Evolutionary conservation across 1,284 basidiomycete species (phyloP), one percentile per base, ranked within the genome.

Genomic region (Meira nashicola): DNA sequence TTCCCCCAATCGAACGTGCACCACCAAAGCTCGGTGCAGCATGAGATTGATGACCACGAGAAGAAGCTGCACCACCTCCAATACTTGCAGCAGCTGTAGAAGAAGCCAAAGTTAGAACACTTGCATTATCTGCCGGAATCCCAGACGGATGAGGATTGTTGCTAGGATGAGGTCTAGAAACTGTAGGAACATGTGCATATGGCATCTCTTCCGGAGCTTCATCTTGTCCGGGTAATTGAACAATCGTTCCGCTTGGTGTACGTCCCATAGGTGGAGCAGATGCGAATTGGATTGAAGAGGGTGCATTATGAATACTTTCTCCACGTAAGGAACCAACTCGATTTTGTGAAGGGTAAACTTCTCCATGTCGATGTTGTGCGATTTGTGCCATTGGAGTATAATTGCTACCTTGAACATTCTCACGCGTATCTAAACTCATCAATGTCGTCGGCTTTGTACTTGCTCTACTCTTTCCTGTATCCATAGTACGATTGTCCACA

Each of bases 391-490:
- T 87, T 21, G 65, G 58, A 6, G 59, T 58, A 12, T 23, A 7
- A 39, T 17, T 12, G 23, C n/a, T 14, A 33, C 15, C 25, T 19
- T 28, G 28, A 25, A 9, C 38, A 47, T 15, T 53, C 15, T 21
- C 33, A 39, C 39, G 44, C n/a, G 21, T 68, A 14, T 96, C 92
- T 62, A 94, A 85, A 67, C 89, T 92, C 46, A 95, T 83, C 25
- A 95, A 80, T 0, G 93, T 97, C 1, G 93, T 97, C 1, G 92
- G 93, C 79, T 96, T 96, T 5, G 93, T 97, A 73, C 89, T 91
- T 0, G 90, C 89, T 21, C 89, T 85, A 69, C 88, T 86, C 73
- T 87, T 89, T 52, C 65, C 62, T 1, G 71, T 73, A 59, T 73
- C 71, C 64, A 70, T 64, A 15, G 70, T 72, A 23, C 67, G 58